Conservation (phyloP, 2,329 filamentous ascomycete species). For the Capronia coronata region DNA sequence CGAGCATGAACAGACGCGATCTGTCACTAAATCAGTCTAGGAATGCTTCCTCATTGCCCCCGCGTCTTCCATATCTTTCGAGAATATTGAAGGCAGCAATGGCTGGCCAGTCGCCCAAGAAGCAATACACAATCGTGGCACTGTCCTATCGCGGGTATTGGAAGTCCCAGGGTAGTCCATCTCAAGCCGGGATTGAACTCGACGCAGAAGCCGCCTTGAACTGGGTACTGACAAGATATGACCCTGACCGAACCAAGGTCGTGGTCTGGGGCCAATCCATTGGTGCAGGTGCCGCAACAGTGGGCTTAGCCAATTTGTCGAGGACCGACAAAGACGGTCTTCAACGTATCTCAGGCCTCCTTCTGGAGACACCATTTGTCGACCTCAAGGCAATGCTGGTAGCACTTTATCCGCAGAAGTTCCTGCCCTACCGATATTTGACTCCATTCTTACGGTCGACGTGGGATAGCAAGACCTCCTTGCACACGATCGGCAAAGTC, state of each 20-base stretch:
- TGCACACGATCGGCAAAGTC: constrained; percentile 36
- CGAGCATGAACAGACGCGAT: neutral
- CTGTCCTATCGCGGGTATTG: constrained; percentile 66
- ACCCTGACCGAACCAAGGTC: constrained; percentile 33
- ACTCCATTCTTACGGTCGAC: constrained; percentile 64
- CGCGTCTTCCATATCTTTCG: constrained; percentile 44
- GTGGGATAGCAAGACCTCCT: constrained; percentile 44
- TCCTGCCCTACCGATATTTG: constrained; percentile 70
- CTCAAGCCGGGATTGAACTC: constrained; percentile 61
- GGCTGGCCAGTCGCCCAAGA: constrained; percentile 11
- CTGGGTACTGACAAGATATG: constrained; percentile 51
- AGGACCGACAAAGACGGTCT: constrained; percentile 12
- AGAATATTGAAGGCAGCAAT: constrained; percentile 34
- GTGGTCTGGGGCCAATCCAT: constrained; percentile 74
- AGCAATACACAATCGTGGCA: constrained; percentile 39
- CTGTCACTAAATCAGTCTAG: constrained; percentile 27
- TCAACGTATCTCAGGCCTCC: constrained; percentile 42
- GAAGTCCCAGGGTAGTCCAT: constrained; percentile 63
- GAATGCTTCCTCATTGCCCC: constrained; percentile 43
- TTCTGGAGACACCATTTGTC: constrained; percentile 71
- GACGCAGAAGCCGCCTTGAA: constrained; percentile 60
- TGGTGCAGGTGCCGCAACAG: constrained; percentile 62
- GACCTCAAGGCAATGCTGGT: constrained; percentile 64
- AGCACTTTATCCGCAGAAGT: constrained; percentile 68
- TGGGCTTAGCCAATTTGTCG: constrained; percentile 18